Percentiles rank a stretch among this genome's conserved stretches.
Evolutionary conservation across 441 rosid species (phyloP).

Genomic region (Erodium texanum): DNA sequence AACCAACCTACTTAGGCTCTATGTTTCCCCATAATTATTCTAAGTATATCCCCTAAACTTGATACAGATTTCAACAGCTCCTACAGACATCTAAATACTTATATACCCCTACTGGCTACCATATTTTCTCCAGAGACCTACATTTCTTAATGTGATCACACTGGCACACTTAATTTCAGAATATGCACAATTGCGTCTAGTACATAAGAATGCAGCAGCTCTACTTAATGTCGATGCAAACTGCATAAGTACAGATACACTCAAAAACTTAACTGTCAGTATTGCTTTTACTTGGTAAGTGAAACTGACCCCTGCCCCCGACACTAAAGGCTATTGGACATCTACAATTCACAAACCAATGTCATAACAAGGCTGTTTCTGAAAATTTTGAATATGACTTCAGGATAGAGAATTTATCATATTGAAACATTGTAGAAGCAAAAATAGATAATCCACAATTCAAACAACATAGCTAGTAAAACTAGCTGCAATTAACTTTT

Average conservation of each 20-base stretch:
- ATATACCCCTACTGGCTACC: too few relatives aligned
- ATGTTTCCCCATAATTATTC: background rate
- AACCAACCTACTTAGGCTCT: background rate
- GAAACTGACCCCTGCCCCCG: background rate
- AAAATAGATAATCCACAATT: background rate
- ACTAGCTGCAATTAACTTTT: background rate
- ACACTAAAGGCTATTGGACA: too few relatives aligned
- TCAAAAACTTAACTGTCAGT: background rate
- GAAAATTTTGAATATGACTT: background rate
- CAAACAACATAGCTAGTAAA: background rate
- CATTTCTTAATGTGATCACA: too few relatives aligned
- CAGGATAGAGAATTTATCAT: background rate
- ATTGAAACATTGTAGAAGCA: background rate
- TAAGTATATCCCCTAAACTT: background rate
- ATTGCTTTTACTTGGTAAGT: background rate
- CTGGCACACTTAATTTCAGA: too few relatives aligned
- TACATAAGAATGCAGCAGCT: background rate
- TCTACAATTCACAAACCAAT: too few relatives aligned
- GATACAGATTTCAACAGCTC: background rate
- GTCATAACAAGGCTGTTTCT: background rate
- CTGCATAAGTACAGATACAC: background rate
- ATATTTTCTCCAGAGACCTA: too few relatives aligned
- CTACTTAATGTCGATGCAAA: background rate
- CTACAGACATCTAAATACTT: too few relatives aligned
- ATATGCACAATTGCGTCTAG: too few relatives aligned